Base-by-base conservation (phyloP, 2,329 filamentous ascomycete species). In the Amylocarpus encephaloides region DNA sequence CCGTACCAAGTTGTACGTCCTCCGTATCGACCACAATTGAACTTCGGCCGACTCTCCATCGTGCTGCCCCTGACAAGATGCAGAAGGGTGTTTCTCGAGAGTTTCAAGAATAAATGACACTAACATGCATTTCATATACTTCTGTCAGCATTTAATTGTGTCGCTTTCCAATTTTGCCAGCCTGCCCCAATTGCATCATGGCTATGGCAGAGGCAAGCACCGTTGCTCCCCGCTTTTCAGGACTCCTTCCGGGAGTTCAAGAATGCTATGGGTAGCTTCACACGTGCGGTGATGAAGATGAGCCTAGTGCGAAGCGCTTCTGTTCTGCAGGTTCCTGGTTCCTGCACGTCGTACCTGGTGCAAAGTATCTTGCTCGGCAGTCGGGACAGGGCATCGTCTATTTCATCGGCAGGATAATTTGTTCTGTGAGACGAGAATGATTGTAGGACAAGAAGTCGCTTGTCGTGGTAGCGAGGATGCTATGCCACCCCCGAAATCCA, bases 401-500 rank as follows among this genome's bases (percentile, higher is more conserved):
- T 42, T 26, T 18, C n/a, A 30, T 29, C 40, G 30, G 40, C 40
- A 22, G 19, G 40, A 15, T n/a, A 26, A 26, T 13, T n/a, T 22
- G n/a, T 29, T 38, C 39, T 3, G 15, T 15, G 22, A 7, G 22
- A 26, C 22, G 22, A 26, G 22, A 26, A 26, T 26, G 22, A 26
- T 26, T 26, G 22, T 26, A 7, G 22, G 7, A 26, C 22, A 26
- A 26, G 39, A 42, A 15, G 40, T 30, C 22, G 30, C 3, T 13
- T 22, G 12, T 29, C 16, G 30, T 29, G 19, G 6, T 15, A 42
- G 40, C 19, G 19, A 15, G 13, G 6, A 7, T 46, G 33, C 43
- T 13, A 46, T 46, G 43, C 43, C 43, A 46, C 43, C 33, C 33
- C 43, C 18, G 33, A 19, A 13, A 36, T 32, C 36, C 33, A 46